Evolutionary conservation across 805 yeast genomes (phyloP).

Genomic region (Yamadazyma endophytica): DNA sequence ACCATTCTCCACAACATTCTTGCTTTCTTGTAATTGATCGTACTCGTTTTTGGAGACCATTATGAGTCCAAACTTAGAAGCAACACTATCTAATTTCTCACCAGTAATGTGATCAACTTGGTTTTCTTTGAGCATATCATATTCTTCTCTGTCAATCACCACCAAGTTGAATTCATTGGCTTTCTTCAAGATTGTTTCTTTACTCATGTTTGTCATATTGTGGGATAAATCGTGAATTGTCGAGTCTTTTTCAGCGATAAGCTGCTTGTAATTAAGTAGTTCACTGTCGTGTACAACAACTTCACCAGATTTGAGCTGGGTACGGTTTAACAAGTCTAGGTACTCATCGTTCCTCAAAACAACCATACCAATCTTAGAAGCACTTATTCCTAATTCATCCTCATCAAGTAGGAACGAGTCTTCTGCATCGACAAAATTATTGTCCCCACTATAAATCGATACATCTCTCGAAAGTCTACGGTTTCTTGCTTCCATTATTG

Average conservation of each 20-base stretch:
- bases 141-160: conserved; percentile 24
- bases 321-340: conserved; percentile 10
- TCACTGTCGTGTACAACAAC: conserved; percentile 26
- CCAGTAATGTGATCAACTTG: conserved; percentile 11
- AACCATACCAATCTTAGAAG: conserved; percentile 21
- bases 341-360: conserved; percentile 18
- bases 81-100: conserved; percentile 17
- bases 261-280: conserved; percentile 19
- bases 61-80: conserved; percentile 37
- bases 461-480: conserved; percentile 12
- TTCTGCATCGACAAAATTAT: conserved; percentile 23
- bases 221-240: conserved; percentile 15
- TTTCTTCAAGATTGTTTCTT: conserved; percentile 17
- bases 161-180: conserved; percentile 31
- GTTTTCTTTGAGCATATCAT: conserved; percentile 20
- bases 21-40: conserved; percentile 5
- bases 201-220: conserved; percentile 12
- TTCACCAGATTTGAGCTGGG: conserved; percentile 12
- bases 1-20: conserved; percentile 10
- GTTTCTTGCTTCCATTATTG: conserved; percentile 10
- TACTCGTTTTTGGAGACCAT: conserved; percentile 11
- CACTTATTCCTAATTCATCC: conserved; percentile 23
- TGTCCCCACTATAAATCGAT: conserved; percentile 10
- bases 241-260: conserved; percentile 27
- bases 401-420: conserved; percentile 23